Percentiles rank a stretch among this genome's conserved stretches.
phyloP scores from a whole-genome alignment of 2,329 filamentous ascomycete species.

The Ilyonectria mors-panacis region DNA sequence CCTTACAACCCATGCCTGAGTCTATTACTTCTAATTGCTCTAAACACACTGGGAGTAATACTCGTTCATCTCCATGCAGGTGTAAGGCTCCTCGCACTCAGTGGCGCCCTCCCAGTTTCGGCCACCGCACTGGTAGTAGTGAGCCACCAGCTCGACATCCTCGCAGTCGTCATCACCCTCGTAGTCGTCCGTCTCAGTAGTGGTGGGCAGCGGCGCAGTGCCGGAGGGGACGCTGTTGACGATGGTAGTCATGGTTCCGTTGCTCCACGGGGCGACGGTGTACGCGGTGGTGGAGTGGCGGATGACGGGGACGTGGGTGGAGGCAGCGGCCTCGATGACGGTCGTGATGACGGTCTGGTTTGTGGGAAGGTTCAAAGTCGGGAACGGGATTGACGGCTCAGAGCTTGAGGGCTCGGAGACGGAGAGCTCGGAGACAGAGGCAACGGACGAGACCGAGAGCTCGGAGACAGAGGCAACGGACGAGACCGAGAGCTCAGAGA shows the following conservation, averaged over 20 bases:
- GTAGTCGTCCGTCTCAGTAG: slow-evolving; percentile 31
- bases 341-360: slow-evolving; percentile 32
- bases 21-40: not conserved
- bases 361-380: slow-evolving; percentile 34
- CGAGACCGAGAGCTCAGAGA: not conserved
- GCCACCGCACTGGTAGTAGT: slow-evolving; percentile 44
- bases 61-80: slow-evolving; percentile 37
- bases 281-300: slow-evolving; percentile 40
- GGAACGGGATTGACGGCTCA: slow-evolving; percentile 28
- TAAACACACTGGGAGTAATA: slow-evolving; percentile 44
- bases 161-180: not conserved
- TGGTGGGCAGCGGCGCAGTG: slow-evolving; percentile 25
- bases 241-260: slow-evolving; percentile 31
- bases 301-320: slow-evolving; percentile 37
- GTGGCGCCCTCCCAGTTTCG: slow-evolving; percentile 39
- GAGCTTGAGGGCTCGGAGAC: slow-evolving; percentile 17
- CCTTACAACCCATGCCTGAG: not conserved
- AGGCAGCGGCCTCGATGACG: slow-evolving; percentile 7
- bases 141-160: slow-evolving; percentile 22
- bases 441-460: not conserved
- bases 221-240: slow-evolving; percentile 26
- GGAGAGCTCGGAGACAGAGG: too few relatives aligned
- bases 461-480: too few relatives aligned
- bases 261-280: slow-evolving; percentile 38
- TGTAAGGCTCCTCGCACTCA: slow-evolving; percentile 40